Percentiles rank a stretch among this genome's conserved stretches.
Conservation (phyloP, 192 early-diverging fungal species). For the Oehlia diaphana region DNA sequence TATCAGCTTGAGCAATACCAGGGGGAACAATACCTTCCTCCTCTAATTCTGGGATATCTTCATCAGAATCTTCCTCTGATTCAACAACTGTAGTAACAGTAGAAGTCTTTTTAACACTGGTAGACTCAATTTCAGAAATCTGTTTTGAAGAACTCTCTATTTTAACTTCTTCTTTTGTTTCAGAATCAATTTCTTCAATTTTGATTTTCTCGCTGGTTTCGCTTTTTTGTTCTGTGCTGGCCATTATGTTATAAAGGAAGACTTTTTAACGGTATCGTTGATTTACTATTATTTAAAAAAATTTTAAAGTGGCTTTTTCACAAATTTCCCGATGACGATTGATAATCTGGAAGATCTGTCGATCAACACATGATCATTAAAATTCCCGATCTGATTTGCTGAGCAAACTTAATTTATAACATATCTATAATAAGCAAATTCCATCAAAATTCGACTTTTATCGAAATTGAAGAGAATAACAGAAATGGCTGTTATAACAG, state of each 20-base stretch:
- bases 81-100: constrained; percentile 17
- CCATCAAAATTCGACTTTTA: too few species aligned
- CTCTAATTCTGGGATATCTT: constrained; percentile 43
- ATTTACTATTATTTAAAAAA: too few species aligned
- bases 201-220: neutral
- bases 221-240: neutral
- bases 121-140: neutral
- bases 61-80: constrained; percentile 40
- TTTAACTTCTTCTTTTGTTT: neutral
- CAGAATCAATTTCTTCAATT: neutral
- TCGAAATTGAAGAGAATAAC: too few species aligned
- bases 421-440: too few species aligned
- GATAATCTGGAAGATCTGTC: too few species aligned
- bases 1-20: constrained; percentile 27
- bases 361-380: too few species aligned
- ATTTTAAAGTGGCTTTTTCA: too few species aligned
- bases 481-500: too few species aligned
- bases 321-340: too few species aligned
- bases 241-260: neutral
- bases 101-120: constrained; percentile 1
- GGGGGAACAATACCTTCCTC: constrained; percentile 23
- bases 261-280: neutral
- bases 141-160: neutral
- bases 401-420: too few species aligned
- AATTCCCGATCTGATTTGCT: too few species aligned